These are phyloP conservation scores for Pseudocercospora fijiensis DNA, from an alignment of 2,329 filamentous ascomycete species.

Conservation along the genomic window DNA sequence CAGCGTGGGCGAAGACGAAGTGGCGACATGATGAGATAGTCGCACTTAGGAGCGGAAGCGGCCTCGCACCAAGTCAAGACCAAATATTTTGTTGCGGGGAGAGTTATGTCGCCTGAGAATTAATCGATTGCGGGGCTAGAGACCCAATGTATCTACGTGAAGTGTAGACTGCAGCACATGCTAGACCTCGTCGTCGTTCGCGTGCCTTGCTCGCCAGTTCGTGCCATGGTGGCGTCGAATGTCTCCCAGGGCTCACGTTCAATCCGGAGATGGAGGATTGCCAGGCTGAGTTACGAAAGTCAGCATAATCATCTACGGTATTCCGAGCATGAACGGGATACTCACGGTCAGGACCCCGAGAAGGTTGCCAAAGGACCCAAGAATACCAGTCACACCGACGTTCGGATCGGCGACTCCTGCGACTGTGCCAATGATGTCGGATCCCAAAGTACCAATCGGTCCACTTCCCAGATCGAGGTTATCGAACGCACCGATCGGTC, in stretches of 20 bases:
- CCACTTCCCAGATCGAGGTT: slow-evolving; percentile 40
- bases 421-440: background rate
- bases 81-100: too few relatives aligned
- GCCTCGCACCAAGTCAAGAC: too few relatives aligned
- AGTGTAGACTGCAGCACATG: background rate
- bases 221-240: background rate
- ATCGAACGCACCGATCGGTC: slow-evolving; percentile 54
- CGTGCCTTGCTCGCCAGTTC: background rate
- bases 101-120: background rate
- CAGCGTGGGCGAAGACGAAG: background rate
- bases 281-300: background rate
- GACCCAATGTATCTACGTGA: background rate
- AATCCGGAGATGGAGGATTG: background rate
- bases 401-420: background rate
- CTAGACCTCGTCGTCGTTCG: background rate
- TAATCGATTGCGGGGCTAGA: background rate
- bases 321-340: background rate
- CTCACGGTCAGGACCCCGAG: background rate
- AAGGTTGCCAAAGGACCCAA: slow-evolving; percentile 6
- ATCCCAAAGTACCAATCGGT: slow-evolving; percentile 9
- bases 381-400: slow-evolving; percentile 2
- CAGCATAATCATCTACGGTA: background rate
- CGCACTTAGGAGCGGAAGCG: background rate
- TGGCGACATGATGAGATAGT: background rate
- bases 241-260: background rate